Percentiles rank a stretch among this genome's conserved stretches.
Conservation (phyloP, 257 asterid species). For the Craterostigma plantagineum region DNA sequence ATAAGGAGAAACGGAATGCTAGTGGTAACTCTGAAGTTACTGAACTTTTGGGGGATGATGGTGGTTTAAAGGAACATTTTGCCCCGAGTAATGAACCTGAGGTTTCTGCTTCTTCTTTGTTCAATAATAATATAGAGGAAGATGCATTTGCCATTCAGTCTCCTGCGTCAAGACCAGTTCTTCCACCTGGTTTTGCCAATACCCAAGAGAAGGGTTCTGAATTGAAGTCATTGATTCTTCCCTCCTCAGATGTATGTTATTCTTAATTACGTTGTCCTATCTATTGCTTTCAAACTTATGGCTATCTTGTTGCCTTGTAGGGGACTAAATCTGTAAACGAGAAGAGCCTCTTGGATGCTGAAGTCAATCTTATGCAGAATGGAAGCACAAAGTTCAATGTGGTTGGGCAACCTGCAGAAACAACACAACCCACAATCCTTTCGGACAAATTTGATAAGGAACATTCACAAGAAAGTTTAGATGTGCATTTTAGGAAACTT, state of each 20-base stretch:
- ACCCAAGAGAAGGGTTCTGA: constrained; percentile 44
- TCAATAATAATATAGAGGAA: constrained; percentile 33
- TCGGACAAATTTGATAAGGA: neutral
- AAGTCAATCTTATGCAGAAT: neutral
- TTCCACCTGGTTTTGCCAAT: constrained; percentile 9
- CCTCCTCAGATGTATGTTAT: neutral
- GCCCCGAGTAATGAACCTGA: constrained; percentile 24
- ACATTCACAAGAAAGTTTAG: constrained; percentile 5
- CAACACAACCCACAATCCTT: neutral
- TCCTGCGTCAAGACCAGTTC: constrained; percentile 17
- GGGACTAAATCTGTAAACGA: neutral
- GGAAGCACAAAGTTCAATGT: neutral
- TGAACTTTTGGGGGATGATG: constrained; percentile 23
- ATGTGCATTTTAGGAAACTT: constrained; percentile 13
- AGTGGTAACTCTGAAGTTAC: constrained; percentile 23
- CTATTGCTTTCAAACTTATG: neutral
- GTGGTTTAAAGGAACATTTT: constrained; percentile 26
- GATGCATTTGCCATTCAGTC: constrained; percentile 38
- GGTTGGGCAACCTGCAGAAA: neutral
- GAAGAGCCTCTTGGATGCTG: neutral
- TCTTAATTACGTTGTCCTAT: neutral
- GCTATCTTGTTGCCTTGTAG: neutral
- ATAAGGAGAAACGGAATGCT: constrained; percentile 27
- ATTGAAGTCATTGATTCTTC: constrained; percentile 3
- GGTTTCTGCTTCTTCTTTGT: constrained; percentile 18